Conservation (phyloP, 2,329 filamentous ascomycete species). For the Exophiala xenobiotica region DNA sequence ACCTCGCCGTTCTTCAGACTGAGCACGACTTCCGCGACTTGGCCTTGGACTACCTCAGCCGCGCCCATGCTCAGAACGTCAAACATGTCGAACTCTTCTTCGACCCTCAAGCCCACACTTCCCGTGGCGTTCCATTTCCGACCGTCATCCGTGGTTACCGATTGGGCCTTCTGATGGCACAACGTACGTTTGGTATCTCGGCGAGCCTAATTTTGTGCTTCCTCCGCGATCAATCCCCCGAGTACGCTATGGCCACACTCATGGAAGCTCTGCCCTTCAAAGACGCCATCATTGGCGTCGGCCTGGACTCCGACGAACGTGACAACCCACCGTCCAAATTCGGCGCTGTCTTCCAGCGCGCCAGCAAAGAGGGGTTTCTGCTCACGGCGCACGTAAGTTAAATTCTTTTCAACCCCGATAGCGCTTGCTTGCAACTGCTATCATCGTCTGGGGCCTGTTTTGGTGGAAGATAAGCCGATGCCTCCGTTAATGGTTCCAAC, state of each 20-base stretch:
- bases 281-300: constrained; percentile 29
- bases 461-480: too few species aligned
- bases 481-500: too few species aligned
- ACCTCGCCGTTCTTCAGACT: constrained; percentile 67
- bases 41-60: constrained; percentile 68
- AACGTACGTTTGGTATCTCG: constrained; percentile 62
- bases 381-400: constrained; percentile 44
- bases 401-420: neutral
- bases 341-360: constrained; percentile 27
- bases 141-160: constrained; percentile 65
- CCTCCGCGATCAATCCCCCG: constrained; percentile 48
- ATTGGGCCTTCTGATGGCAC: constrained; percentile 60
- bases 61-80: constrained; percentile 63
- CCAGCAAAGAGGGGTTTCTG: constrained; percentile 42
- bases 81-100: constrained; percentile 77
- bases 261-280: constrained; percentile 29
- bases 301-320: constrained; percentile 30
- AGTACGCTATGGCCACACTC: constrained; percentile 30
- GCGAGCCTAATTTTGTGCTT: constrained; percentile 70
- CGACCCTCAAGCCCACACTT: constrained; percentile 73
- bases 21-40: constrained; percentile 70
- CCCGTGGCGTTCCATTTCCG: constrained; percentile 61
- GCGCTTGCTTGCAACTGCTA: neutral
- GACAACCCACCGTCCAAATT: constrained; percentile 30
- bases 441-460: too few species aligned